These are phyloP conservation scores for Euphorbia corollata DNA, from an alignment of 441 rosid species.

Conservation along the genomic window DNA sequence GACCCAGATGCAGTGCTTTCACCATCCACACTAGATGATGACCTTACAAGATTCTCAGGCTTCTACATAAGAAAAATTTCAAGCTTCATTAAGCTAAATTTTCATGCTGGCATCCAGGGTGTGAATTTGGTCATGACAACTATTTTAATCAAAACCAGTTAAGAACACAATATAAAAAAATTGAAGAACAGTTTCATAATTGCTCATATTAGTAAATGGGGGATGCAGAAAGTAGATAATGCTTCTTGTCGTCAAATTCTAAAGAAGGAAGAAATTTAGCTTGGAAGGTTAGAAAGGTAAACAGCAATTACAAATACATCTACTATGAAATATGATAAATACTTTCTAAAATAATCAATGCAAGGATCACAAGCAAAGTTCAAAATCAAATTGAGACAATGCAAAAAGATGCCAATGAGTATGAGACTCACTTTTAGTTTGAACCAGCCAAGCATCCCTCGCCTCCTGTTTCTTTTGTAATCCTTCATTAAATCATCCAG, in stretches of 20 bases:
- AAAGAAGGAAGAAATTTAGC: neutral
- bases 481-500: slow-evolving; percentile 70
- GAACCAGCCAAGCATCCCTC: slow-evolving; percentile 96
- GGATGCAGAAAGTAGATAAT: neutral
- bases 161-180: slow-evolving; percentile 1
- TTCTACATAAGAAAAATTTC: slow-evolving; percentile 40
- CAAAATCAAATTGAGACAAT: slow-evolving; percentile 10
- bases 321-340: neutral
- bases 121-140: neutral
- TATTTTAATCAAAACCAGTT: neutral
- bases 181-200: neutral
- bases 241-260: neutral
- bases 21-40: slow-evolving; percentile 44
- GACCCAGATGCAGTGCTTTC: slow-evolving; percentile 59
- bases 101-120: neutral
- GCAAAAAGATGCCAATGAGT: slow-evolving; percentile 9
- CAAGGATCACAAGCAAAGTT: slow-evolving; percentile 2
- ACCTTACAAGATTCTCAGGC: slow-evolving; percentile 58
- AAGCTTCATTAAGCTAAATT: slow-evolving; percentile 4
- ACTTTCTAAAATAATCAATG: slow-evolving; percentile 3
- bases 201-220: neutral
- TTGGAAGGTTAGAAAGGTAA: slow-evolving; percentile 12
- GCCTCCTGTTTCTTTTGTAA: slow-evolving; percentile 51
- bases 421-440: slow-evolving; percentile 51
- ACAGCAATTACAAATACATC: neutral